Percentiles rank a stretch among this genome's conserved stretches.
These are phyloP conservation scores for Leptographium procerum DNA, from an alignment of 2,329 filamentous ascomycete species.

Conservation along the genomic window DNA sequence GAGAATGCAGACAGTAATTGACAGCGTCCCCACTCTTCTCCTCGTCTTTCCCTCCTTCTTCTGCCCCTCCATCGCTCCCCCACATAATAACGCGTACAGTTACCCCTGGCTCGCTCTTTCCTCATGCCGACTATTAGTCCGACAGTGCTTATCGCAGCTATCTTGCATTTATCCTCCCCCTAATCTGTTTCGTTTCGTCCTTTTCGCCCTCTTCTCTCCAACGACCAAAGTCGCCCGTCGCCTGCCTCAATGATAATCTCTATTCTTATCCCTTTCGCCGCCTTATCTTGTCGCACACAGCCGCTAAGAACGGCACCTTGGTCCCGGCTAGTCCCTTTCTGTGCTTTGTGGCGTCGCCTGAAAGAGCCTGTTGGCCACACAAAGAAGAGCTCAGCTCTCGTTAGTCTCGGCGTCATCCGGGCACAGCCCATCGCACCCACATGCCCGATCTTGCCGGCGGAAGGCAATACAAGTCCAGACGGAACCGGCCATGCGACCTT, in stretches of 20 bases:
- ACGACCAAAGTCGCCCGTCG: neutral
- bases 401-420: neutral
- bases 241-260: neutral
- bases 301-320: neutral
- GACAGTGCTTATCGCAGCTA: neutral
- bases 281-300: neutral
- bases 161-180: neutral
- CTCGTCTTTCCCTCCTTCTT: neutral
- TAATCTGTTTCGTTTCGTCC: neutral
- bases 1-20: too few species aligned
- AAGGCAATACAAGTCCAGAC: neutral
- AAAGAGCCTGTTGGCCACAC: neutral
- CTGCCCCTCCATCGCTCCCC: too few species aligned
- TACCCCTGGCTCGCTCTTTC: neutral
- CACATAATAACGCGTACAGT: too few species aligned
- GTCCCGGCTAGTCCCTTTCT: neutral
- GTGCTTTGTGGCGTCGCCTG: neutral
- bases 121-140: too few species aligned
- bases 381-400: neutral
- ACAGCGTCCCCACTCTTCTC: too few species aligned
- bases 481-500: constrained; percentile 5
- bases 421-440: neutral
- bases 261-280: neutral
- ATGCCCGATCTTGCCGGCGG: neutral
- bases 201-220: neutral